phyloP scores from a whole-genome alignment of 2,329 filamentous ascomycete genomes.

The Stagonosporopsis vannaccii region DNA sequence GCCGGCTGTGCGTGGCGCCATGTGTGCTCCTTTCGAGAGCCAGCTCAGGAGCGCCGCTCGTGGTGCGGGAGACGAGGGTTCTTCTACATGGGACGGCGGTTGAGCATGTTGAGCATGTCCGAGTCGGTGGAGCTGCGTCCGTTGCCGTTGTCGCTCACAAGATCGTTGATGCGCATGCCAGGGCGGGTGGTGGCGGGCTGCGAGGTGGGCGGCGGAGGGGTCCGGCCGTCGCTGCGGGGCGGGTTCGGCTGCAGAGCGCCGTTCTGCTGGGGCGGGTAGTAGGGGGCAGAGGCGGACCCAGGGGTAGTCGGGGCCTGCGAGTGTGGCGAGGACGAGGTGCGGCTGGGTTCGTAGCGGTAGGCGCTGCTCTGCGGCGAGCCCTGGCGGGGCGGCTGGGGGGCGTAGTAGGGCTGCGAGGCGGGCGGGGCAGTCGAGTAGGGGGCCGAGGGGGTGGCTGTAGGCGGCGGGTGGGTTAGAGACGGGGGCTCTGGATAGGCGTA shows the following conservation, averaged over 20 bases:
- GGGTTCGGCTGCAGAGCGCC: conserved; percentile 45
- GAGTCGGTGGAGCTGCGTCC: conserved; percentile 52
- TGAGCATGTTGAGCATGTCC: conserved; percentile 54
- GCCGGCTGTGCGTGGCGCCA: conserved; percentile 18
- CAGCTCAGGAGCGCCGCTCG: conserved; percentile 37
- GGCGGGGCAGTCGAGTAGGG: conserved; percentile 50
- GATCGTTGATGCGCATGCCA: conserved; percentile 54
- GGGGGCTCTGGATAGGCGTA: conserved; percentile 55
- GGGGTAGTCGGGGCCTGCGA: conserved; percentile 50
- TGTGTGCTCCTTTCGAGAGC: conserved; percentile 37
- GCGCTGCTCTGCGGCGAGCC: conserved; percentile 52
- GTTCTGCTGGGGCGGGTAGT: conserved; percentile 43
- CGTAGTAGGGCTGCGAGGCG: conserved; percentile 52
- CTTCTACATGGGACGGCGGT: conserved; percentile 49
- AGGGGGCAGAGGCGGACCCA: conserved; percentile 39
- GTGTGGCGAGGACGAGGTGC: conserved; percentile 53
- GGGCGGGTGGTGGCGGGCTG: conserved; percentile 42
- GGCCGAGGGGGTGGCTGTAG: conserved; percentile 53
- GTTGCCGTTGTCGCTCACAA: conserved; percentile 49
- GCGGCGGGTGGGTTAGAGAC: conserved; percentile 54
- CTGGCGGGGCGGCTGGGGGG: conserved; percentile 48
- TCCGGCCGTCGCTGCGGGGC: conserved; percentile 49
- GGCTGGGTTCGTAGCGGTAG: conserved; percentile 52
- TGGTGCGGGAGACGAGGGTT: conserved; percentile 1
- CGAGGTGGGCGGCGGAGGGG: conserved; percentile 48